A percentile compares a stretch with the other conserved stretches of the same genome.
Evolutionary conservation across 768 basidiomycete species (phyloP).

Genomic region (Termitomyces sp.): DNA sequence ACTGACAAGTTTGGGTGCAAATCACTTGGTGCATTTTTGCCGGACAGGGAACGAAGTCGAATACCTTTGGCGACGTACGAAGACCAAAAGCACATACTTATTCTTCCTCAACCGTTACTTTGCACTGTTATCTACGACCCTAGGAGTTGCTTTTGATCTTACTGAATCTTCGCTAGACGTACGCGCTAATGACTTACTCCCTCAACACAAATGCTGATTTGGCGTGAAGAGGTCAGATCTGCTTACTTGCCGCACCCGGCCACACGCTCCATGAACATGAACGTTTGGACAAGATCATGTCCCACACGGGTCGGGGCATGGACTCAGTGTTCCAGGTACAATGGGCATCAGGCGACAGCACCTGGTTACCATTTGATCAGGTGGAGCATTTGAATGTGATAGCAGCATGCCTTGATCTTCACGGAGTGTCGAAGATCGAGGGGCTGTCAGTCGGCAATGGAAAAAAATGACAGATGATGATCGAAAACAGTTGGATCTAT

Average conservation of each 20-base stretch:
- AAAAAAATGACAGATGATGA: not conserved
- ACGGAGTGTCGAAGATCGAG: not conserved
- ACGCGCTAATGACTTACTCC: not conserved
- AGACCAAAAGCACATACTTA: not conserved
- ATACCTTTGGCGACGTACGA: not conserved
- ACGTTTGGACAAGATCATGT: too few relatives aligned
- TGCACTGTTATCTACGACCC: not conserved
- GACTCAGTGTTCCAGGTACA: too few relatives aligned
- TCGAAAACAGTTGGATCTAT: not conserved
- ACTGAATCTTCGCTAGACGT: not conserved
- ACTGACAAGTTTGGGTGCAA: not conserved
- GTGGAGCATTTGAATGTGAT: not conserved
- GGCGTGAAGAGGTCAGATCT: not conserved
- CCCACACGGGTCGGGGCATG: too few relatives aligned
- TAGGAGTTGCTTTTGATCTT: too few relatives aligned
- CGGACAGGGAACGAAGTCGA: not conserved
- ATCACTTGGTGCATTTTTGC: not conserved
- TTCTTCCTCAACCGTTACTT: not conserved
- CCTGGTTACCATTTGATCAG: not conserved
- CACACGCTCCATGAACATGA: not conserved
- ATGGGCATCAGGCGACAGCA: conserved; percentile 3
- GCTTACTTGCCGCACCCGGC: not conserved
- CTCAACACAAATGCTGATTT: not conserved
- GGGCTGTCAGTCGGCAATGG: not conserved
- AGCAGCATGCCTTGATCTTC: not conserved